phyloP scores from a whole-genome alignment of 345 rosid species.

The Bruguiera sexangula region DNA sequence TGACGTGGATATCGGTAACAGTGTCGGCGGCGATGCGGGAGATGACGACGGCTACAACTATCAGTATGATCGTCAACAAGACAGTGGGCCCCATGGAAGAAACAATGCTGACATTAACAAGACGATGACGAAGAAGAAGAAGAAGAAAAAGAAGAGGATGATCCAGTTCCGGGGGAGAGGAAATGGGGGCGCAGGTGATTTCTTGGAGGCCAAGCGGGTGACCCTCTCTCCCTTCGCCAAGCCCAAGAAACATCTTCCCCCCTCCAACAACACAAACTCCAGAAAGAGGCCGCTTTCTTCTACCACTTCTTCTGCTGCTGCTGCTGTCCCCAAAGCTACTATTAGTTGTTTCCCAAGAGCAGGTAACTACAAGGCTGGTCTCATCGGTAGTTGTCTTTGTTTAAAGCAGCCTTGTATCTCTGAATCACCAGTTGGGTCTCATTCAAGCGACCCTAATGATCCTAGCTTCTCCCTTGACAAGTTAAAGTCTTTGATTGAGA shows the following conservation, averaged over 20 bases:
- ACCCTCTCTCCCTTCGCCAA: conserved; percentile 19
- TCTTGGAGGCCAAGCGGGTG: conserved; percentile 14
- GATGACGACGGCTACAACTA: background rate
- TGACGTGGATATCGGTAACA: too few species aligned
- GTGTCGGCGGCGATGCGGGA: background rate
- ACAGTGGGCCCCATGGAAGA: conserved; percentile 10
- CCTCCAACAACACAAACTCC: background rate
- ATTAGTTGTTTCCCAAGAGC: too few species aligned
- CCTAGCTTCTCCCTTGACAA: conserved; percentile 38
- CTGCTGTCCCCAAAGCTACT: background rate
- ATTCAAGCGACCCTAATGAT: conserved; percentile 47
- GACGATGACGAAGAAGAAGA: background rate
- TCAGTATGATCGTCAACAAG: background rate
- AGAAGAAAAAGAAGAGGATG: background rate
- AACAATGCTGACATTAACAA: background rate
- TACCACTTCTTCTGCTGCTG: background rate
- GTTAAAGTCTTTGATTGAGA: conserved; percentile 45
- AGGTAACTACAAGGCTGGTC: background rate
- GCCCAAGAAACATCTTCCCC: conserved; percentile 12
- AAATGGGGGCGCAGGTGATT: background rate
- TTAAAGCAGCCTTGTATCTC: conserved; percentile 19
- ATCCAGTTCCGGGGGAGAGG: background rate
- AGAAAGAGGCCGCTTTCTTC: conserved; percentile 1
- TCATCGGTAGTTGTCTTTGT: conserved; percentile 27
- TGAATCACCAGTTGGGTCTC: conserved; percentile 39